Conservation (phyloP, 305 asterid genomes). For the Solanum hybrid region DNA sequence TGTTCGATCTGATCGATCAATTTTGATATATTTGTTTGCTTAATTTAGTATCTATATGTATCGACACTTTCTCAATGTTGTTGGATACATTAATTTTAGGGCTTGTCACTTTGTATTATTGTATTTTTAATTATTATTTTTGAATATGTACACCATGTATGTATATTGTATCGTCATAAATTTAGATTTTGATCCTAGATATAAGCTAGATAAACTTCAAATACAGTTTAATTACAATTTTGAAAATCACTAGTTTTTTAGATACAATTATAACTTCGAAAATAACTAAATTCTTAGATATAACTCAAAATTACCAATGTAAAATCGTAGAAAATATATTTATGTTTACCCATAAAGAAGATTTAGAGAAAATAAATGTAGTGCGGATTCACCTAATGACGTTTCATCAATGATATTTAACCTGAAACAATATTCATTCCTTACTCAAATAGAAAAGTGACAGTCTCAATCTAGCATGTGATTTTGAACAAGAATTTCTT, state of each 20-base stretch:
- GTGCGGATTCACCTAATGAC: accelerated
- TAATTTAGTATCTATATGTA: neutral
- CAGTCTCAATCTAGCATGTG: neutral
- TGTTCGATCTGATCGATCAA: neutral
- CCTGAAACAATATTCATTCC: neutral
- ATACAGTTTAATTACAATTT: too few species aligned
- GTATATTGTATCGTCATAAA: neutral
- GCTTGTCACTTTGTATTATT: neutral
- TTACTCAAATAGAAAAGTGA: neutral
- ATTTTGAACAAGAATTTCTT: too few species aligned
- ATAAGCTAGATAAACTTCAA: neutral
- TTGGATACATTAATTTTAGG: neutral
- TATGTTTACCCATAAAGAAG: neutral
- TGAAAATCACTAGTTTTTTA: too few species aligned
- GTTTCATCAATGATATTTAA: neutral
- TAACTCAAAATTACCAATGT: neutral
- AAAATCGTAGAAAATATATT: too few species aligned
- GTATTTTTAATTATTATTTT: neutral
- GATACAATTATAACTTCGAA: neutral
- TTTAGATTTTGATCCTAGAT: neutral
- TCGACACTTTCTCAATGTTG: neutral
- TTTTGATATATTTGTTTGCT: too few species aligned
- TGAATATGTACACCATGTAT: neutral
- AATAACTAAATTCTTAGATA: too few species aligned
- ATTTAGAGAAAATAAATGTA: neutral